Conservation (phyloP, 2,329 filamentous ascomycete species). For the Penicillium sp. region DNA sequence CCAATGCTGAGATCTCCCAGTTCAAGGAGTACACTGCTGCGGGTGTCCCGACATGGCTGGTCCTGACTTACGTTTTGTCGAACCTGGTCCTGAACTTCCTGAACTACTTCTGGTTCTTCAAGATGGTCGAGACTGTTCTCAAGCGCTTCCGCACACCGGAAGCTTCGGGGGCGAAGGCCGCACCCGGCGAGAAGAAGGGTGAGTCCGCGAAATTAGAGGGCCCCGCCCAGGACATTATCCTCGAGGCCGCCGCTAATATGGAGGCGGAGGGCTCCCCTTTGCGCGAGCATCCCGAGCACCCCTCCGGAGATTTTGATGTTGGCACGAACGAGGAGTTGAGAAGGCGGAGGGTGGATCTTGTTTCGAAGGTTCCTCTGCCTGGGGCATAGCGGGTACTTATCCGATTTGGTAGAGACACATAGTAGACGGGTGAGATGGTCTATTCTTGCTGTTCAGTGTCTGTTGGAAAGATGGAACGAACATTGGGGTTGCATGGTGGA, state of each 20-base stretch:
- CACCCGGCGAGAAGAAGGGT: constrained; percentile 21
- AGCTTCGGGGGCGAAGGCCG: constrained; percentile 15
- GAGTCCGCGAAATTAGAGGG: constrained; percentile 24
- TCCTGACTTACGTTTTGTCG: constrained; percentile 56
- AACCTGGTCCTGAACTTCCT: constrained; percentile 63
- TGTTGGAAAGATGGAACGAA: neutral
- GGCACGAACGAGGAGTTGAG: neutral
- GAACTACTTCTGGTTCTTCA: constrained; percentile 67
- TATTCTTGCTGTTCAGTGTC: neutral
- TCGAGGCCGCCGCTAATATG: constrained; percentile 35
- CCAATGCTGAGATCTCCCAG: constrained; percentile 49
- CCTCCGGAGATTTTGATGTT: neutral
- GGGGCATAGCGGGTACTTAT: neutral
- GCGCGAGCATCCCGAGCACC: neutral
- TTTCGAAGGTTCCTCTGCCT: constrained; percentile 5
- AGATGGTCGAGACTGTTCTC: constrained; percentile 66
- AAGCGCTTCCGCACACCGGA: constrained; percentile 56
- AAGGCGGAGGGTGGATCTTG: constrained; percentile 1
- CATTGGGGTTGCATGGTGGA: neutral
- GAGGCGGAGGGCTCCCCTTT: constrained; percentile 32
- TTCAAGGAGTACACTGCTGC: constrained; percentile 44
- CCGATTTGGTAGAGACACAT: neutral
- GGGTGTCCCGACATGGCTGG: constrained; percentile 59
- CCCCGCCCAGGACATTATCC: constrained; percentile 32
- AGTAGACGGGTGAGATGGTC: neutral